Conservation (phyloP, 2,329 filamentous ascomycete genomes). For the Colletotrichum orbiculare region DNA sequence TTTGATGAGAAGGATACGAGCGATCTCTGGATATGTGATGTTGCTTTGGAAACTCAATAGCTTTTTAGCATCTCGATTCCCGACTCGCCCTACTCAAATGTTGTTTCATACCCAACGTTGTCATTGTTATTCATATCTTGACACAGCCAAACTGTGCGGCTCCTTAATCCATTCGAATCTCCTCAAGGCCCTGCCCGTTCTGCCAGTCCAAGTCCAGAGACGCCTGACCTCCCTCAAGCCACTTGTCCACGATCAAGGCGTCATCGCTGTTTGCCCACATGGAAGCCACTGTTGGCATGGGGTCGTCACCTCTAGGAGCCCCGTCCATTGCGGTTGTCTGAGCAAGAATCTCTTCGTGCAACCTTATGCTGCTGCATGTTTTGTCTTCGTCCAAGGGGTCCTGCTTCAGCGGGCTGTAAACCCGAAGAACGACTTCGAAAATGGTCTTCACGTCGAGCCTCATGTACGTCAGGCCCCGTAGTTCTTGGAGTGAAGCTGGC, state of each 20-base stretch:
- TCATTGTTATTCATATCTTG: too few species aligned
- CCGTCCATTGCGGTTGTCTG: neutral
- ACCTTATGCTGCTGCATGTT: neutral
- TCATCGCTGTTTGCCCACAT: neutral
- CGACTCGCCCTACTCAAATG: too few species aligned
- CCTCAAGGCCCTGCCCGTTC: neutral
- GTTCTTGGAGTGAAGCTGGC: neutral
- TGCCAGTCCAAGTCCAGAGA: neutral
- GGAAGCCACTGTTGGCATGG: neutral
- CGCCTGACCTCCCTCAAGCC: neutral
- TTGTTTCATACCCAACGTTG: too few species aligned
- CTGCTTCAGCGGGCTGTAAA: neutral
- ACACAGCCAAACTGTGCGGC: too few species aligned
- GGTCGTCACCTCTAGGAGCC: neutral
- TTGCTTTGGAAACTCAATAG: too few species aligned
- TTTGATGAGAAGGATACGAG: too few species aligned
- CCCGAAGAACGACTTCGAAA: neutral
- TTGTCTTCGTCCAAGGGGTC: neutral
- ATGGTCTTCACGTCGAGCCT: conserved; percentile 7
- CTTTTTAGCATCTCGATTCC: too few species aligned
- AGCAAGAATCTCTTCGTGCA: neutral
- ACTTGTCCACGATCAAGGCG: neutral
- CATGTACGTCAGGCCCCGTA: conserved; percentile 8
- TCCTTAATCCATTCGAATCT: neutral
- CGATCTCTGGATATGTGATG: too few species aligned